Base-by-base conservation (phyloP, 257 asterid genomes). In the Perilla frutescens region DNA sequence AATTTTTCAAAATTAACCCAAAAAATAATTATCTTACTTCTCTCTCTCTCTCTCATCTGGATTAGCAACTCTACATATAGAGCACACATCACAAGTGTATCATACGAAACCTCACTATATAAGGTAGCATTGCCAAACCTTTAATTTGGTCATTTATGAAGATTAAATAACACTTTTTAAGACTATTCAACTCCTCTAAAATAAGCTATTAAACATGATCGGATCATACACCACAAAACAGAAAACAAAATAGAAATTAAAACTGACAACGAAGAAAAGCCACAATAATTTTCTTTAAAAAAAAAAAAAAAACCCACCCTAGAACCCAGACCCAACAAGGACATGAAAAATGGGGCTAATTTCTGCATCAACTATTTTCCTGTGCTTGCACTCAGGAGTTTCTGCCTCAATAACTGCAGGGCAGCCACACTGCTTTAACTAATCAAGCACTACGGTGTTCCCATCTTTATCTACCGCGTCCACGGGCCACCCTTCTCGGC, bases 281-380 rank as follows among this genome's bases (percentile, higher is more conserved):
- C 51, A 72, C 73, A 70, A 59, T 57, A 48, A 55, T 11, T 54
- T 39, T 40, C 64, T 55, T 26, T 15, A 37, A 57, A 14, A n/a
- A 12, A 34, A 48, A 47, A 59, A 44, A 13, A 64, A 2, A 48
- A 41, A 56, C 14, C 8, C 45, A 68, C 64, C 77, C 81, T 51
- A 68, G 70, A 74, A 79, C 80, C 84, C 72, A 70, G 75, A 71
- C 49, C 85, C 75, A 66, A 74, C 72, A 65, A 56, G 67, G 54
- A 68, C 73, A 73, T 50, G 70, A 59, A 44, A 55, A 59, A 39
- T 8, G 44, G 74, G 66, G 43, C 73, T 7, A 37, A 29, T 41
- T 54, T 45, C 78, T 45, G 66, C 53, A 7, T 20, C 59, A 44
- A 4, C 3, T 34, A 67, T 50, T 81, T 62, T 11, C 76, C 54